phyloP scores from a whole-genome alignment of 495 filamentous ascomycete genomes.

The Hypomontagnella submonticulosa region DNA sequence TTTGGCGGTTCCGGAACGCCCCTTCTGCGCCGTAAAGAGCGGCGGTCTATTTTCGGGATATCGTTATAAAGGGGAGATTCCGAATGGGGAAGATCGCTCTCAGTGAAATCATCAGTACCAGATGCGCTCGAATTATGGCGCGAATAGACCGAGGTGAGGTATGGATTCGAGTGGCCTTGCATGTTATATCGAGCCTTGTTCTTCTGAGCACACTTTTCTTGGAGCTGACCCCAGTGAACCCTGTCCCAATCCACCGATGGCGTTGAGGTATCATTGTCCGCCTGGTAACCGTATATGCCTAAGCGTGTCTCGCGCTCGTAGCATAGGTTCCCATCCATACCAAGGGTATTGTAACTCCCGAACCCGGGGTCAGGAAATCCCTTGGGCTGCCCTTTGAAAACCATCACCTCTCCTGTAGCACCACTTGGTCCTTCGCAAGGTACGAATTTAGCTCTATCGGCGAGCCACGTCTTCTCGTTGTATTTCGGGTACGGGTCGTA shows the following conservation, averaged over 20 bases:
- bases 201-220: conserved; percentile 67
- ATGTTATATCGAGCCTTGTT: conserved; percentile 71
- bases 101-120: conserved; percentile 10
- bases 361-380: conserved; percentile 81
- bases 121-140: conserved; percentile 31
- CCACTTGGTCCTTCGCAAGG: conserved; percentile 54
- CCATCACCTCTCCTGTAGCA: conserved; percentile 51
- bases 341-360: conserved; percentile 78
- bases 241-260: conserved; percentile 69
- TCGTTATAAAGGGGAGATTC: conserved; percentile 19
- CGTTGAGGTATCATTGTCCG: conserved; percentile 49
- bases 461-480: conserved; percentile 51
- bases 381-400: conserved; percentile 69
- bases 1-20: conserved; percentile 14
- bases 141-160: conserved; percentile 44
- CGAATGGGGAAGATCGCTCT: conserved; percentile 15
- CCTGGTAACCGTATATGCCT: conserved; percentile 80
- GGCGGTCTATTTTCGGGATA: conserved; percentile 11
- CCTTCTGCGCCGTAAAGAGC: conserved; percentile 22
- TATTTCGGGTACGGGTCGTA: conserved; percentile 64
- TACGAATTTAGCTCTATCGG: conserved; percentile 43
- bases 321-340: conserved; percentile 82
- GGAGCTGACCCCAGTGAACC: conserved; percentile 77
- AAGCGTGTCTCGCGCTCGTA: conserved; percentile 90
- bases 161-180: conserved; percentile 47